Base-by-base conservation (phyloP, 2,329 filamentous ascomycete species). In the Alternaria sp. region DNA sequence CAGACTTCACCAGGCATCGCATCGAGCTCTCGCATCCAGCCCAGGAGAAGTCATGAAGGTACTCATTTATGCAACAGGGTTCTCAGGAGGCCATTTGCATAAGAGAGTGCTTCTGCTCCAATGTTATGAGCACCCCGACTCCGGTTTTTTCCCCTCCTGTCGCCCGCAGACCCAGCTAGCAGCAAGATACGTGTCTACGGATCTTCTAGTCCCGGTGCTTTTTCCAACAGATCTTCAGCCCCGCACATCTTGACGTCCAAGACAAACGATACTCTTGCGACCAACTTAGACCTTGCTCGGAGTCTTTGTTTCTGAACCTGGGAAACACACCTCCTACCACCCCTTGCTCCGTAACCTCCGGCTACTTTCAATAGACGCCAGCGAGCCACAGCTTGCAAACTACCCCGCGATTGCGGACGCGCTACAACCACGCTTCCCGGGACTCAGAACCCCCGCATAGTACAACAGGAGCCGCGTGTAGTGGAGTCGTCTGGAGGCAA, bases 381-480 rank as follows among this genome's bases (percentile, higher is more conserved):
- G 43, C 26, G 30, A 44, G 38, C 39, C 22, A 42, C 41, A 32
- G 34, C 43, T 43, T 54, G 48, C 44, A 14, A 4, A 39, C 58
- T 61, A 66, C 64, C 66, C 66, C 69, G 67, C 65, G 57, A 67
- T 54, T 66, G 58, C 61, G 62, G 61, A 60, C 48, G 59, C 48
- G 46, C 57, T 60, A 63, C 49, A 42, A 52, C 42, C 7, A 57
- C 32, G 44, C 46, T 52, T 52, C 43, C 61, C 62, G 62, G 67
- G 57, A 59, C 62, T 54, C 60, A 51, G 65, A 63, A 65, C 59
- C 62, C 64, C 66, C 69, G 61, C 65, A 65, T 67, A 57, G 55
- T 60, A 57, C 39, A 46, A 38, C 52, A 56, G 63, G 68, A 72
- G 68, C 69, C 69, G 68, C 69, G 69, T 62, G 52, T 55, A 18